phyloP scores from a whole-genome alignment of 371 early-diverging fungal genomes.

The Gilbertella persicaria region DNA sequence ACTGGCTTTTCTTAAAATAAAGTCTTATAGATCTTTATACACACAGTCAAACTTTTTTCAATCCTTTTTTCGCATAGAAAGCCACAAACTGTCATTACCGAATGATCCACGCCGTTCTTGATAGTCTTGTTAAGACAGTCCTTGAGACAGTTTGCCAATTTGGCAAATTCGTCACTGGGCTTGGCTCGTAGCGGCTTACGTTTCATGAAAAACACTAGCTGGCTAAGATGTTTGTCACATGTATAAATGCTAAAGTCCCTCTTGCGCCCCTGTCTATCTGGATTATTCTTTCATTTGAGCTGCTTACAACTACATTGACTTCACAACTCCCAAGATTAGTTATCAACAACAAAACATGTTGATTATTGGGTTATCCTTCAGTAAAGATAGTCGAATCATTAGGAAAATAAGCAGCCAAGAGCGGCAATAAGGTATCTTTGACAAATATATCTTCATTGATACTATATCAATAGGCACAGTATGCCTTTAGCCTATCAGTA shows the following conservation, averaged over 20 bases:
- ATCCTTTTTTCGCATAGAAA: neutral
- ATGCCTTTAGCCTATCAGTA: constrained; percentile 10
- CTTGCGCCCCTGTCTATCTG: constrained; percentile 5
- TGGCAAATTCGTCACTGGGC: constrained; percentile 1
- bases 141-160: constrained; percentile 4
- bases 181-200: constrained; percentile 4
- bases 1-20: too few relatives aligned
- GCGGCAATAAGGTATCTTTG: constrained; percentile 5
- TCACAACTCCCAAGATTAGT: constrained; percentile 4
- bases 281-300: constrained; percentile 3
- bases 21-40: too few relatives aligned
- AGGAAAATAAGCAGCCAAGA: constrained; percentile 9
- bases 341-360: constrained; percentile 6
- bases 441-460: constrained; percentile 12
- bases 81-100: neutral
- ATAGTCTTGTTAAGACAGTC: neutral
- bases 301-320: constrained; percentile 6
- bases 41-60: too few relatives aligned
- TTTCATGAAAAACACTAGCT: constrained; percentile 6
- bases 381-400: constrained; percentile 5
- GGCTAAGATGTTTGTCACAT: constrained; percentile 4
- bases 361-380: constrained; percentile 10
- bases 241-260: constrained; percentile 4
- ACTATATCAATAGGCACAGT: constrained; percentile 4
- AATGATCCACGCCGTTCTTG: constrained; percentile 2